These are phyloP conservation scores for Volvariella surrecta DNA, from an alignment of 1,284 basidiomycete species.

Conservation along the genomic window DNA sequence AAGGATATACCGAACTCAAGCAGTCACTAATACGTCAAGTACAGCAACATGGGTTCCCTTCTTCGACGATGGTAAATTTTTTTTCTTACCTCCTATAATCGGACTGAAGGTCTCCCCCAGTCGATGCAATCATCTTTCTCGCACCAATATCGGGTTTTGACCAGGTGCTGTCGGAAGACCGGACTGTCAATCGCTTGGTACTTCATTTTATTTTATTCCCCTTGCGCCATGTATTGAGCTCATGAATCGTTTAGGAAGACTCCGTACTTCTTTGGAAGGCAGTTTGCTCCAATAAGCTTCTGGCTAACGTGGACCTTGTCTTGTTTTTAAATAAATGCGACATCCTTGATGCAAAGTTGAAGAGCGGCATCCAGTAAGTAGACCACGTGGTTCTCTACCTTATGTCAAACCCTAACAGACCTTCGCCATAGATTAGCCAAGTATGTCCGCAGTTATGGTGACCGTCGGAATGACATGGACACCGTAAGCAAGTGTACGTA, in stretches of 20 bases:
- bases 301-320: constrained; percentile 64
- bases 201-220: constrained; percentile 15
- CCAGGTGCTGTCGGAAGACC: constrained; percentile 65
- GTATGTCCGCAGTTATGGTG: constrained; percentile 68
- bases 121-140: constrained; percentile 74
- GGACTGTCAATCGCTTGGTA: constrained; percentile 61
- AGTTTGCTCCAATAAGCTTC: constrained; percentile 64
- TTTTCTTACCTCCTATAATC: background rate
- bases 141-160: constrained; percentile 76
- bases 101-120: constrained; percentile 20
- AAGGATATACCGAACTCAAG: background rate
- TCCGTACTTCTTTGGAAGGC: constrained; percentile 75
- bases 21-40: constrained; percentile 5
- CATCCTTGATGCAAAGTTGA: constrained; percentile 58
- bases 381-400: constrained; percentile 3
- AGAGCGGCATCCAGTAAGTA: constrained; percentile 43
- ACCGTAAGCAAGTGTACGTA: constrained; percentile 51
- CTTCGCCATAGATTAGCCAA: constrained; percentile 35
- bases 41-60: constrained; percentile 63
- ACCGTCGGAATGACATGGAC: constrained; percentile 64
- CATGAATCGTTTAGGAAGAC: constrained; percentile 48
- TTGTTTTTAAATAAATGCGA: constrained; percentile 80
- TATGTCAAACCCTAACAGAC: constrained; percentile 7
- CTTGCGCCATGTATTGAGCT: constrained; percentile 1
- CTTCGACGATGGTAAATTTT: constrained; percentile 58